Percentiles rank a stretch among this genome's conserved stretches.
Conservation (phyloP, 2,329 filamentous ascomycete species). For the Ascosphaera apis region DNA sequence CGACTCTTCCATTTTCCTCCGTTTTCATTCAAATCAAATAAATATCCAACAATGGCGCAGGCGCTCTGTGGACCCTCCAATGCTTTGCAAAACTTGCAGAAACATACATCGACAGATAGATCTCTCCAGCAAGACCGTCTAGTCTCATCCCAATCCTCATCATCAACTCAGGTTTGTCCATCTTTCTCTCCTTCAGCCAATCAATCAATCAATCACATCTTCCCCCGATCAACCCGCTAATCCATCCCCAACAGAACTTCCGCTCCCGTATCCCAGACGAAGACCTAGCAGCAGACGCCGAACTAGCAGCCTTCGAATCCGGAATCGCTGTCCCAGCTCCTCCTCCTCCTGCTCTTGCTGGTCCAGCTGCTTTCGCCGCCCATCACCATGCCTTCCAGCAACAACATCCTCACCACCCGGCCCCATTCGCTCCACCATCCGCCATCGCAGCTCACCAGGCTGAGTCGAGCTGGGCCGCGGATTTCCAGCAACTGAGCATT, state of each 20-base stretch:
- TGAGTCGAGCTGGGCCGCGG: slow-evolving; percentile 19
- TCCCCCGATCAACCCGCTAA: too few species aligned
- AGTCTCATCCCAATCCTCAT: slow-evolving; percentile 27
- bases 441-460: slow-evolving; percentile 10
- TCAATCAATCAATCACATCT: slow-evolving; percentile 2
- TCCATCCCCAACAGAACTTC: slow-evolving; percentile 28
- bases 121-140: slow-evolving; percentile 52
- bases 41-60: slow-evolving; percentile 38
- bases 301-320: slow-evolving; percentile 45
- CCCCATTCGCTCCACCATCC: slow-evolving; percentile 7
- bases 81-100: slow-evolving; percentile 48
- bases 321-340: too few species aligned
- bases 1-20: neutral
- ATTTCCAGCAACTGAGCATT: slow-evolving; percentile 23
- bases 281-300: slow-evolving; percentile 35
- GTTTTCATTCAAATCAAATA: neutral
- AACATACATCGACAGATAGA: slow-evolving; percentile 44
- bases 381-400: slow-evolving; percentile 14
- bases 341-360: too few species aligned
- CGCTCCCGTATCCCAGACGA: slow-evolving; percentile 32
- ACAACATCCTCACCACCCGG: slow-evolving; percentile 8
- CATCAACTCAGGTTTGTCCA: slow-evolving; percentile 29
- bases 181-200: slow-evolving; percentile 2
- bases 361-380: slow-evolving; percentile 14
- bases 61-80: slow-evolving; percentile 53